phyloP scores from a whole-genome alignment of 306 rosid genomes.

The Nissolia schottii region DNA sequence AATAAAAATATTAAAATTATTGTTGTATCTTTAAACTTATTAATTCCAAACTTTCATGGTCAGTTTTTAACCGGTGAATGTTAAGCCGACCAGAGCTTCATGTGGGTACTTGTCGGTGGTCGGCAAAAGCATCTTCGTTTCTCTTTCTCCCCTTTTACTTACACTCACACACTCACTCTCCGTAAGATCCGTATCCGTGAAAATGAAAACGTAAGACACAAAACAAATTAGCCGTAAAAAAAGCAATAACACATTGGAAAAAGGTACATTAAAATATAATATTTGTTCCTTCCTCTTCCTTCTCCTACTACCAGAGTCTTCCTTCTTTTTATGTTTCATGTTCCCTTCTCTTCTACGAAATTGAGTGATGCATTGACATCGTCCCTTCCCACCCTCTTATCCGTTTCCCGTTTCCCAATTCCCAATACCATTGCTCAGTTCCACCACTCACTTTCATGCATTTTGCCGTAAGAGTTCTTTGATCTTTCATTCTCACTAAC shows the following conservation, averaged over 20 bases:
- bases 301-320: not conserved
- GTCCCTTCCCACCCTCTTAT: conserved; percentile 23
- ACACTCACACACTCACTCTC: not conserved
- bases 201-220: conserved; percentile 43
- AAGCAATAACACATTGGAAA: not conserved
- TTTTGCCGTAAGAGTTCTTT: not conserved
- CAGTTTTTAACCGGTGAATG: no score
- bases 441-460: conserved; percentile 4
- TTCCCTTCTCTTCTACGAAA: conserved; percentile 58
- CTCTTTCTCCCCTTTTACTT: not conserved
- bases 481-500: conserved; percentile 25
- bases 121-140: not conserved
- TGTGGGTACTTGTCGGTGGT: conserved; percentile 50
- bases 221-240: conserved; percentile 7
- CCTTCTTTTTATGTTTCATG: conserved; percentile 26
- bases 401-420: not conserved
- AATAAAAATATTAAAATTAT: no score
- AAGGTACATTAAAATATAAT: not conserved
- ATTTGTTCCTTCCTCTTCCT: not conserved
- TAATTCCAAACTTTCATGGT: no score
- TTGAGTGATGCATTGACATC: conserved; percentile 37
- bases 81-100: not conserved
- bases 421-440: conserved; percentile 24
- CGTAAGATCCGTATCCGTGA: not conserved
- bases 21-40: no score